Evolutionary conservation across 768 basidiomycete genomes (phyloP), one percentile per base, ranked within the genome.

Genomic region (Leccinellum rugosiceps): DNA sequence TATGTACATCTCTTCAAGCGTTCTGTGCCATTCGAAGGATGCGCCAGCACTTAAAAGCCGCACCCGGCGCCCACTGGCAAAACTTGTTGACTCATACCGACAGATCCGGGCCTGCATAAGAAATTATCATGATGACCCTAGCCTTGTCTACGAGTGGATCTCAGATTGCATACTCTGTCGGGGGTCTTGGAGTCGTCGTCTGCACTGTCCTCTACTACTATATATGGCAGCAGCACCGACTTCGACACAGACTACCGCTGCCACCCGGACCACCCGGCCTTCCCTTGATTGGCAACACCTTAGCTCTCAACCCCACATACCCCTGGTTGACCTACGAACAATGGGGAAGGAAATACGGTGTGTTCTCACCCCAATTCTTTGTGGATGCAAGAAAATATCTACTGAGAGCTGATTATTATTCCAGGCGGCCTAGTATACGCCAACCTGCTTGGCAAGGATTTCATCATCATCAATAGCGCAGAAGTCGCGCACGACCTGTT

Each of bases 191-290:
- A 19, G 10, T 62, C 35, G 17, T 47, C 32, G 11, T 65, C 14
- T 59, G 51, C 14, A n/a, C 38, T 3, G 53, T 38, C 14, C 17
- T 60, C 6, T 35, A 28, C 13, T 19, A 67, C 43, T 48, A 30
- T 6, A 47, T 11, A 4, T 72, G 69, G 70, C 49, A 63, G 44
- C 38, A 55, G 25, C 49, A 34, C 38, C 57, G 51, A 26, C 49
- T 41, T 44, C 58, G 63, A 35, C 35, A 48, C 7, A 65, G 66
- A 4, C 52, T 65, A 48, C 67, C 76, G 8, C 74, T 82, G 15
- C 79, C 79, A 32, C 80, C 79, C 17, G 84, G 83, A 14, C 84
- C 84, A 0, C 76, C 70, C 52, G 78, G 79, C 44, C 70, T 84
- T 38, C 73, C 72, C 2, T 52, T 74, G 25, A 31, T 72, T 4